Evolutionary conservation across 768 basidiomycete genomes (phyloP).

Genomic region (Amanita brunnescens): DNA sequence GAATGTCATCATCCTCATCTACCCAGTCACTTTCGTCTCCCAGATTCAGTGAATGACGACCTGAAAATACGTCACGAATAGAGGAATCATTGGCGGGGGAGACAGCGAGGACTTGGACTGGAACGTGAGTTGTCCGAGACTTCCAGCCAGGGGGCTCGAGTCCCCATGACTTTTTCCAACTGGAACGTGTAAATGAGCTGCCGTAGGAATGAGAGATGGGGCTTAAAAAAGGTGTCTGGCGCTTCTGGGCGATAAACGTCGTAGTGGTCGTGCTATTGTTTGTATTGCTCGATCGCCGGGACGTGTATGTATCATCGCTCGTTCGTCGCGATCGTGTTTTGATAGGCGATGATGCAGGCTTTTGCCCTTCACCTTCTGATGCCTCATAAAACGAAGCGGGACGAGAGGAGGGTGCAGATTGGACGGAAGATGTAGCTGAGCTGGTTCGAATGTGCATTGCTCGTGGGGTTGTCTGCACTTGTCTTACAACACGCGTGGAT

Average conservation of each 20-base stretch:
- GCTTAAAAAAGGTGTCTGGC: conserved; percentile 61
- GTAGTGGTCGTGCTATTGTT: conserved; percentile 32
- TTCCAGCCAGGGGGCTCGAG: conserved; percentile 84
- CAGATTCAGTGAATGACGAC: conserved; percentile 44
- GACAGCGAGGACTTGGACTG: conserved; percentile 72
- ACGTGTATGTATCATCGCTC: conserved; percentile 29
- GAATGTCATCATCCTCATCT: conserved; percentile 76
- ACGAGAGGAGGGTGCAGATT: conserved; percentile 69
- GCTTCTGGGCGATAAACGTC: conserved; percentile 81
- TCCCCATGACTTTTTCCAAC: conserved; percentile 90
- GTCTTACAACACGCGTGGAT: conserved; percentile 72
- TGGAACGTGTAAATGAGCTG: conserved; percentile 49
- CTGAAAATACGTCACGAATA: conserved; percentile 78
- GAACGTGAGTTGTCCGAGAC: conserved; percentile 52
- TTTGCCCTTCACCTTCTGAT: conserved; percentile 52
- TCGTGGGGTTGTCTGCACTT: conserved; percentile 39
- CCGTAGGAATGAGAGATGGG: conserved; percentile 34
- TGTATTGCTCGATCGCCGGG: conserved; percentile 25
- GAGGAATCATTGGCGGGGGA: conserved; percentile 43
- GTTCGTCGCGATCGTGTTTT: conserved; percentile 40
- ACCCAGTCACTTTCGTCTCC: conserved; percentile 87
- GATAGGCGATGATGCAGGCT: conserved; percentile 41
- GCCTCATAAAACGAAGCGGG: conserved; percentile 72
- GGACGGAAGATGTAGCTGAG: conserved; percentile 69
- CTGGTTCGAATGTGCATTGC: conserved; percentile 61